Conservation (phyloP, 805 yeast genomes). For the Teunomyces lycoperdinae region DNA sequence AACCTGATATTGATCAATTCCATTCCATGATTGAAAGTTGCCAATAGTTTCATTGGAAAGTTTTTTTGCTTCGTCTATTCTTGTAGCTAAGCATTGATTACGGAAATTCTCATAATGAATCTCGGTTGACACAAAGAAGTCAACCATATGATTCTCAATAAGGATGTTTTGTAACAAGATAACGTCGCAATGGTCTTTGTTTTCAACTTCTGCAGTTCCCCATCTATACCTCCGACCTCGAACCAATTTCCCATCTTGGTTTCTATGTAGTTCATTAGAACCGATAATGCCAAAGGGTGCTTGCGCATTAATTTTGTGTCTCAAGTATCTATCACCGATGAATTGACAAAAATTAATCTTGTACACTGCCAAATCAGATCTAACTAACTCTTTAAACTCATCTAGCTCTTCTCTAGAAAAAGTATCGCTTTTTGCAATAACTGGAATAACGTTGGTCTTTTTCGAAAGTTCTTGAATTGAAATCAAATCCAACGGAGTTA, state of each 20-base stretch:
- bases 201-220: conserved; percentile 86
- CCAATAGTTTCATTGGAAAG: not conserved
- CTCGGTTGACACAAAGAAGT: conserved; percentile 74
- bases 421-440: conserved; percentile 37
- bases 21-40: conserved; percentile 11
- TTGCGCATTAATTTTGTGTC: conserved; percentile 30
- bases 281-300: conserved; percentile 76
- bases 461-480: conserved; percentile 33
- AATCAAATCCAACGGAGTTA: conserved; percentile 33
- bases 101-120: conserved; percentile 74
- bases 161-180: conserved; percentile 58
- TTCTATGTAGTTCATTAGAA: conserved; percentile 42
- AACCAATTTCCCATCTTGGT: conserved; percentile 31
- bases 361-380: conserved; percentile 18
- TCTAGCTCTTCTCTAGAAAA: conserved; percentile 24
- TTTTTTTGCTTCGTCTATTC: conserved; percentile 27
- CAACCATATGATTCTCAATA: conserved; percentile 70
- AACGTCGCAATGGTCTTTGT: conserved; percentile 76
- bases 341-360: conserved; percentile 32
- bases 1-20: conserved; percentile 35
- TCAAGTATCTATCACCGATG: conserved; percentile 22
- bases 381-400: conserved; percentile 24
- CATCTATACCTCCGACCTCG: conserved; percentile 70
- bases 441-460: conserved; percentile 38
- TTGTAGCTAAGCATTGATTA: conserved; percentile 49